Evolutionary conservation across 257 asterid genomes (phyloP).

Genomic region (Solanum corneliomulleri): DNA sequence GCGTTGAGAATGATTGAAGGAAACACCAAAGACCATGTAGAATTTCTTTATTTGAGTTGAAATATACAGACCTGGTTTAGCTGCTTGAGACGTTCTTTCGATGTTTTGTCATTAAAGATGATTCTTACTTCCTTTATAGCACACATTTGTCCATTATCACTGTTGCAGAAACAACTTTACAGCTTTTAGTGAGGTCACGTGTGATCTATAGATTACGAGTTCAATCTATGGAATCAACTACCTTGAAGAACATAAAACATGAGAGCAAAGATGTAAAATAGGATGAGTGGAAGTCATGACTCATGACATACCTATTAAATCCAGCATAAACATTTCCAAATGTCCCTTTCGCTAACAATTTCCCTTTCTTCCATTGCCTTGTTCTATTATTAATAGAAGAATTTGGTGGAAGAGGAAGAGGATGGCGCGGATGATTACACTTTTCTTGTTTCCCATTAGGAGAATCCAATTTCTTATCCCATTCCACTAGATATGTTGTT

Average conservation of each 20-base stretch:
- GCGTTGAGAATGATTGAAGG: not conserved
- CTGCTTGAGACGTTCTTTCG: slow-evolving; percentile 43
- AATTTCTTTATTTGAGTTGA: not conserved
- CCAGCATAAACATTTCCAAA: slow-evolving; percentile 66
- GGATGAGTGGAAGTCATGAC: not conserved
- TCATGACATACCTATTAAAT: slow-evolving; percentile 36
- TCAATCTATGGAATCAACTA: not conserved
- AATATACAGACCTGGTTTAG: slow-evolving; percentile 39
- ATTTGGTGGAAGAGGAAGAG: slow-evolving; percentile 12
- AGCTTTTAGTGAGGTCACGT: not conserved
- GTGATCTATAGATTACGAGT: not conserved
- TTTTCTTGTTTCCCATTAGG: not conserved
- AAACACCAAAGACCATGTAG: not conserved
- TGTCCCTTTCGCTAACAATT: slow-evolving; percentile 54
- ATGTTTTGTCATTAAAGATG: slow-evolving; percentile 32
- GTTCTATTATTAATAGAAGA: not conserved
- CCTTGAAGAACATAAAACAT: not conserved
- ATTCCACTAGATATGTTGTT: not conserved
- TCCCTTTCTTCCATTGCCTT: slow-evolving; percentile 51
- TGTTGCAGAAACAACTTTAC: slow-evolving; percentile 12
- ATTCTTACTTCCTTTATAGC: slow-evolving; percentile 71
- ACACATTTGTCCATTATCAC: slow-evolving; percentile 75
- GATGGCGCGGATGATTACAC: slow-evolving; percentile 1
- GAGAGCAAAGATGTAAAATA: not conserved
- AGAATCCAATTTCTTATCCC: not conserved